Conservation (phyloP, 2,329 filamentous ascomycete species). For the Verticillium nubilum region DNA sequence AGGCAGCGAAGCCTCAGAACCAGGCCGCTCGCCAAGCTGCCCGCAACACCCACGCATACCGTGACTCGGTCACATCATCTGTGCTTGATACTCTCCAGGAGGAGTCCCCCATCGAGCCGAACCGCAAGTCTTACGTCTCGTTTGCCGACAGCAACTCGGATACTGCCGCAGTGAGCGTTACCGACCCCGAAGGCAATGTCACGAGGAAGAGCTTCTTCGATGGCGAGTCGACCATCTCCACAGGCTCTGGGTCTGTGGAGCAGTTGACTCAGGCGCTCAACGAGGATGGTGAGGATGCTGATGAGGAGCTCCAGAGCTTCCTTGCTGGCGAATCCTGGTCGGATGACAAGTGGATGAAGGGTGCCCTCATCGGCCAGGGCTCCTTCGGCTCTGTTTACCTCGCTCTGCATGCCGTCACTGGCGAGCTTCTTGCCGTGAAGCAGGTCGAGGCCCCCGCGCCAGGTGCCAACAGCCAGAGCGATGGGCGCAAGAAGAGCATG, state of each 20-base stretch:
- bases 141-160: constrained; percentile 74
- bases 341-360: constrained; percentile 99
- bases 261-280: constrained; percentile 81
- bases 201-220: constrained; percentile 79
- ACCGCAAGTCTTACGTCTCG: constrained; percentile 94
- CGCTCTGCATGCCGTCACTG: constrained; percentile 90
- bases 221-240: constrained; percentile 58
- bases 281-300: constrained; percentile 86
- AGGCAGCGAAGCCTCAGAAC: constrained; percentile 38
- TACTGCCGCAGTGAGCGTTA: constrained; percentile 56
- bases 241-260: constrained; percentile 68
- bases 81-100: constrained; percentile 87
- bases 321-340: constrained; percentile 91
- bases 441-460: constrained; percentile 87
- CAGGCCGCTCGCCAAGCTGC: constrained; percentile 32
- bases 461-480: constrained; percentile 72
- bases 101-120: constrained; percentile 79
- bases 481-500: constrained; percentile 95
- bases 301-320: constrained; percentile 86
- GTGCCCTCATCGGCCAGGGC: constrained; percentile 91
- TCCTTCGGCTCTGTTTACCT: constrained; percentile 96
- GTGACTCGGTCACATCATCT: constrained; percentile 85
- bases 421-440: constrained; percentile 96
- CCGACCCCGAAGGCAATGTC: constrained; percentile 69
- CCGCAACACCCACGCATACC: constrained; percentile 56